A percentile compares a stretch with the other conserved stretches of the same genome.
Evolutionary conservation across 2,329 filamentous ascomycete genomes (phyloP).

Genomic region (Epichloe elymi): DNA sequence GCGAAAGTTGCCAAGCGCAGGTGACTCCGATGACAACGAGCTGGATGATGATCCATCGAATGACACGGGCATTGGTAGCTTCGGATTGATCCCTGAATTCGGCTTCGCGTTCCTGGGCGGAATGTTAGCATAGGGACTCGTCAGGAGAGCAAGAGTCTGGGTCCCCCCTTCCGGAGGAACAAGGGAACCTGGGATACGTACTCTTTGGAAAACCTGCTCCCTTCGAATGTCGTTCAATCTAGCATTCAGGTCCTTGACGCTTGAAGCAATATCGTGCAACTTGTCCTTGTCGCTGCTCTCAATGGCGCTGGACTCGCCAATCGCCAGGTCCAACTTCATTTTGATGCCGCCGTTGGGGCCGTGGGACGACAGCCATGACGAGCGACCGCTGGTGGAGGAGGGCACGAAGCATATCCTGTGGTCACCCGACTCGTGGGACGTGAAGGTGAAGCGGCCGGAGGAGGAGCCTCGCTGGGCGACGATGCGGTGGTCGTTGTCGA

Average conservation of each 20-base stretch:
- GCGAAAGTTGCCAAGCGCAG: conserved; percentile 93
- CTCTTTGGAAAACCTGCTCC: conserved; percentile 93
- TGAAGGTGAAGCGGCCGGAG: conserved; percentile 86
- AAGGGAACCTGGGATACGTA: conserved; percentile 28
- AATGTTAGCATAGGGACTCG: background rate
- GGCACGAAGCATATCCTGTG: conserved; percentile 93
- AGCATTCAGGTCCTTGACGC: conserved; percentile 79
- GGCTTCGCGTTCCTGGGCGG: conserved; percentile 73
- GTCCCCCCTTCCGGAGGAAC: background rate
- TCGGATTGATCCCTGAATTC: conserved; percentile 98
- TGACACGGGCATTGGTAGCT: conserved; percentile 76
- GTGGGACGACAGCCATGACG: conserved; percentile 57
- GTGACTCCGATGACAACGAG: conserved; percentile 71
- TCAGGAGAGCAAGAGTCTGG: background rate
- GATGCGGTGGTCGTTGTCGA: conserved; percentile 95
- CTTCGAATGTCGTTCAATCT: conserved; percentile 77
- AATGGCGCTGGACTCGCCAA: conserved; percentile 88
- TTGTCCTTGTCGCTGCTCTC: conserved; percentile 90
- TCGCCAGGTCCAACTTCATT: conserved; percentile 77
- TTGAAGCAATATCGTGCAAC: conserved; percentile 76
- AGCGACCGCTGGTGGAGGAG: conserved; percentile 53
- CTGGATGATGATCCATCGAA: conserved; percentile 90
- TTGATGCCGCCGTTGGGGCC: conserved; percentile 64
- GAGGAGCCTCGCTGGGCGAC: conserved; percentile 70
- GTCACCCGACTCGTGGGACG: conserved; percentile 83